phyloP scores from a whole-genome alignment of 2,329 filamentous ascomycete species.

The Cylindrodendrum hubeiense region DNA sequence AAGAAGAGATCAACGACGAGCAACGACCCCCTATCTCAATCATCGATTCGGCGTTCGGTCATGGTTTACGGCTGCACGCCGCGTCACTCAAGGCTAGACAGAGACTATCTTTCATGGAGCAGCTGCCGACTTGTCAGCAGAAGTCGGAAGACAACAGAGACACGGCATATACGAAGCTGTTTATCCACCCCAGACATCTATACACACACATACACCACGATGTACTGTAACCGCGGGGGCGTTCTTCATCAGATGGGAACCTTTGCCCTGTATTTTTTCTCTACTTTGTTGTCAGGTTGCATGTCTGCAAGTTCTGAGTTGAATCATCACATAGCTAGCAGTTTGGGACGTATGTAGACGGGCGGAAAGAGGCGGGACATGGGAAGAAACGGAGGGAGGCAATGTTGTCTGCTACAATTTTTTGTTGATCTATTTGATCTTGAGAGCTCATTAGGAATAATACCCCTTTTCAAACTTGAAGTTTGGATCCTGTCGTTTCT shows the following conservation, averaged over 20 bases:
- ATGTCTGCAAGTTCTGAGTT: slow-evolving; percentile 20
- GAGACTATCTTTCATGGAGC: slow-evolving; percentile 31
- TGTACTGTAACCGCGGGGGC: slow-evolving; percentile 28
- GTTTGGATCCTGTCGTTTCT: background rate
- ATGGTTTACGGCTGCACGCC: slow-evolving; percentile 39
- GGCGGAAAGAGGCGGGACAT: slow-evolving; percentile 23
- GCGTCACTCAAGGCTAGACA: slow-evolving; percentile 32
- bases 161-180: slow-evolving; percentile 31
- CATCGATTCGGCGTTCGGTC: slow-evolving; percentile 38
- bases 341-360: slow-evolving; percentile 20
- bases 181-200: slow-evolving; percentile 35
- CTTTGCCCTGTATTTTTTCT: slow-evolving; percentile 4
- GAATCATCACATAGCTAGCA: slow-evolving; percentile 20
- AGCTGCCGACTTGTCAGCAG: slow-evolving; percentile 35
- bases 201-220: slow-evolving; percentile 34
- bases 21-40: slow-evolving; percentile 41
- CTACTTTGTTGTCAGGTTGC: slow-evolving; percentile 19
- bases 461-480: slow-evolving; percentile 41
- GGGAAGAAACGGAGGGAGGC: slow-evolving; percentile 25
- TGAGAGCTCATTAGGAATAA: slow-evolving; percentile 46
- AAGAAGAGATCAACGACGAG: slow-evolving; percentile 35
- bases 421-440: slow-evolving; percentile 41
- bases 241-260: slow-evolving; percentile 27
- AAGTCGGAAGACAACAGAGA: slow-evolving; percentile 28
- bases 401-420: slow-evolving; percentile 30